These are phyloP conservation scores for Gossypium sturtianum DNA, from an alignment of 345 rosid species.

Conservation along the genomic window DNA sequence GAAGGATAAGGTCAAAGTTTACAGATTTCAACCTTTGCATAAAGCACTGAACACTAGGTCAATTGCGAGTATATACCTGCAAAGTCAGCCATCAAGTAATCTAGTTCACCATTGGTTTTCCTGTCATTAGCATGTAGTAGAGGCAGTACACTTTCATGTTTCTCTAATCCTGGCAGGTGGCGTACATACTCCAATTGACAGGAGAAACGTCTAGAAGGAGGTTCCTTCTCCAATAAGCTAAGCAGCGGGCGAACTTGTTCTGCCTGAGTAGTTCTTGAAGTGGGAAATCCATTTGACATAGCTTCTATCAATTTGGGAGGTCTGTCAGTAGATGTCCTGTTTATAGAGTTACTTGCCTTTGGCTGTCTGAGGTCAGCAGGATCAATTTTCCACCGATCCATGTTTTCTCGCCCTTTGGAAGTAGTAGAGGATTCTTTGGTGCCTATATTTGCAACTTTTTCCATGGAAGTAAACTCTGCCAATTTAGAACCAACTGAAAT, in stretches of 20 bases:
- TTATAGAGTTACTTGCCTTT: constrained; percentile 37
- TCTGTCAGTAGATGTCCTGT: constrained; percentile 66
- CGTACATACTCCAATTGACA: constrained; percentile 86
- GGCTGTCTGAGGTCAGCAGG: constrained; percentile 52
- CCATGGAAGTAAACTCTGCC: constrained; percentile 25
- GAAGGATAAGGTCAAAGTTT: neutral
- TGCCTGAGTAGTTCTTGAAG: constrained; percentile 37
- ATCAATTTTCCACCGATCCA: constrained; percentile 42
- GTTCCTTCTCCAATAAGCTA: constrained; percentile 97
- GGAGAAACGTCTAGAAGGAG: constrained; percentile 78
- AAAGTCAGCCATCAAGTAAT: constrained; percentile 92
- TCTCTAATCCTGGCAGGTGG: constrained; percentile 79
- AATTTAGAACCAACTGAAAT: constrained; percentile 31
- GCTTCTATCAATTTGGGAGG: constrained; percentile 63
- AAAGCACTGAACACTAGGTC: neutral
- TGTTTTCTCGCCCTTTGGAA: constrained; percentile 36
- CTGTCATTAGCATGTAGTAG: constrained; percentile 82
- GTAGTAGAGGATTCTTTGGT: constrained; percentile 25
- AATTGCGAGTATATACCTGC: constrained; percentile 44
- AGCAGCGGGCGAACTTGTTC: constrained; percentile 96
- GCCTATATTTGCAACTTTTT: constrained; percentile 28
- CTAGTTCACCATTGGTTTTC: constrained; percentile 87
- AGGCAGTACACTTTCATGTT: constrained; percentile 87
- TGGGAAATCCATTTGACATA: constrained; percentile 52
- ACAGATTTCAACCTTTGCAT: neutral